Conservation (phyloP, 352 stramenopile genomes). For the Poterioochromonas sp. region DNA sequence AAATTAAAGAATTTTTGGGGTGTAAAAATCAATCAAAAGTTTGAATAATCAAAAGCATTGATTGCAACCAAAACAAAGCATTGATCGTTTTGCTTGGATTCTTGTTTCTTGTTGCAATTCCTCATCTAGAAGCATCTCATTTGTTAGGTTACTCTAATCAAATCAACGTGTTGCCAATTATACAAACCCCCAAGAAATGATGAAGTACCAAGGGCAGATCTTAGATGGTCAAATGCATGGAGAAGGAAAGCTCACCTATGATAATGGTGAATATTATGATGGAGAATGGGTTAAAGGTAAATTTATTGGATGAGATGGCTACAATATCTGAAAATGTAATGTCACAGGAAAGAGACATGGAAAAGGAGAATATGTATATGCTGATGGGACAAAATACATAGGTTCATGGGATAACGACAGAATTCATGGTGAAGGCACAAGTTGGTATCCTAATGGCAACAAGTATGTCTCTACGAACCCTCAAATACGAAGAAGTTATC, state of each 20-base stretch:
- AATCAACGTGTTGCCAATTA: no score
- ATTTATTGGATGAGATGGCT: no score
- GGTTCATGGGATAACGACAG: constrained; percentile 23
- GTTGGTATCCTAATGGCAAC: constrained; percentile 31
- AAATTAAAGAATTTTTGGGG: no score
- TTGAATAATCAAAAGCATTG: no score
- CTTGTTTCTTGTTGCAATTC: no score
- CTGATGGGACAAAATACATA: constrained; percentile 31
- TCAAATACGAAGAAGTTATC: neutral
- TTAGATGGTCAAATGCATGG: constrained; percentile 32
- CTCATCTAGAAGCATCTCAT: no score
- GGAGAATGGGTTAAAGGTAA: constrained; percentile 20
- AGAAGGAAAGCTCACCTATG: constrained; percentile 58
- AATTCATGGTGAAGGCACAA: constrained; percentile 32
- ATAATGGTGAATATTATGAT: constrained; percentile 40
- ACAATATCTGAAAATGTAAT: neutral
- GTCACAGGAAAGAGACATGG: constrained; percentile 15
- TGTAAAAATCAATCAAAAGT: no score
- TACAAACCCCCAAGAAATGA: neutral
- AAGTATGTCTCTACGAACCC: neutral
- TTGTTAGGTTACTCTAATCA: no score
- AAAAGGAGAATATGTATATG: constrained; percentile 25
- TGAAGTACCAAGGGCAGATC: constrained; percentile 28
- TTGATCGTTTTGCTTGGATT: no score
- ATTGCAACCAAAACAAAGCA: no score